A percentile compares a stretch with the other conserved stretches of the same genome.
These are phyloP conservation scores for Fusarium floridanum DNA, from an alignment of 2,329 filamentous ascomycete genomes.

Conservation along the genomic window DNA sequence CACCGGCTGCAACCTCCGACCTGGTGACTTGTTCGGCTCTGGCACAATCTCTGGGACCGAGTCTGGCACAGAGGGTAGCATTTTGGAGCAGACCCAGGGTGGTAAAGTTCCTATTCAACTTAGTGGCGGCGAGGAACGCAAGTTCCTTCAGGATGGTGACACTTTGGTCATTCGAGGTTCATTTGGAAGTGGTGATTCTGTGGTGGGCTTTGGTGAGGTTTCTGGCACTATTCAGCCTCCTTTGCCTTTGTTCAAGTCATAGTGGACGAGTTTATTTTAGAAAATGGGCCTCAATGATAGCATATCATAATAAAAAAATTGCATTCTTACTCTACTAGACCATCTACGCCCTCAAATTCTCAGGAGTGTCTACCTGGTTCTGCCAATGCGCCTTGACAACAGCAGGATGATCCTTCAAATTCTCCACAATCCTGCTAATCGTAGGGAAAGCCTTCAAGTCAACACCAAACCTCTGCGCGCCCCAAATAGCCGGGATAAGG, in stretches of 20 bases:
- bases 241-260: conserved; percentile 47
- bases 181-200: conserved; percentile 73
- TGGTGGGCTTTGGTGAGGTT: conserved; percentile 84
- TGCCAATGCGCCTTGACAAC: conserved; percentile 67
- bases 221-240: conserved; percentile 67
- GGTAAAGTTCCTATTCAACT: conserved; percentile 75
- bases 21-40: conserved; percentile 81
- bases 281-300: neutral
- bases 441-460: conserved; percentile 63
- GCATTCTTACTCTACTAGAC: neutral
- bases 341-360: conserved; percentile 43
- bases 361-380: conserved; percentile 63
- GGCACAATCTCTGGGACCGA: conserved; percentile 80
- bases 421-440: conserved; percentile 59
- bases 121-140: conserved; percentile 73
- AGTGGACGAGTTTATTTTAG: neutral
- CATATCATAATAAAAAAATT: neutral
- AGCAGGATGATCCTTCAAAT: conserved; percentile 62
- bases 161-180: conserved; percentile 74
- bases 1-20: conserved; percentile 79
- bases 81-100: conserved; percentile 78
- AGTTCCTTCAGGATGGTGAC: conserved; percentile 82
- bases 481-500: conserved; percentile 70
- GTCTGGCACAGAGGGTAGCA: conserved; percentile 73
- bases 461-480: conserved; percentile 67